phyloP scores from a whole-genome alignment of 2,329 filamentous ascomycete genomes.

The Gnomoniopsis sp. region DNA sequence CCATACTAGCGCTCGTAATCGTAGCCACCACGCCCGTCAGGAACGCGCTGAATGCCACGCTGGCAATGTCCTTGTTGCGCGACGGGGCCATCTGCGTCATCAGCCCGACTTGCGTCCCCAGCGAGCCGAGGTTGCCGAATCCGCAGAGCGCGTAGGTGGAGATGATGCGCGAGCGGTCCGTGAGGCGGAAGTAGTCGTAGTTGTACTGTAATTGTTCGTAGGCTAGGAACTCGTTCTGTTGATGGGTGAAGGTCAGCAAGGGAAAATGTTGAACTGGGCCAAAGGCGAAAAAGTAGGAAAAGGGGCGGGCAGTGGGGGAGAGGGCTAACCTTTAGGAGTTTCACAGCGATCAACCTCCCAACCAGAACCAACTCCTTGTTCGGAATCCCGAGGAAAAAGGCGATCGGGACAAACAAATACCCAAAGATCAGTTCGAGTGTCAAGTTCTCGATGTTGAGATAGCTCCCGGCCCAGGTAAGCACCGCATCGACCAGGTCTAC shows the following conservation, averaged over 20 bases:
- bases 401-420: constrained; percentile 73
- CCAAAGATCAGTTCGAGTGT: constrained; percentile 73
- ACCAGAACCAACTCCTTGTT: constrained; percentile 65
- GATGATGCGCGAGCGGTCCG: constrained; percentile 71
- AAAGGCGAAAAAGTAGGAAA: background rate
- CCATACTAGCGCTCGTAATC: constrained; percentile 73
- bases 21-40: constrained; percentile 76
- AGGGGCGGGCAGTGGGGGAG: background rate
- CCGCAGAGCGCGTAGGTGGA: constrained; percentile 82
- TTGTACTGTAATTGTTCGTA: constrained; percentile 53
- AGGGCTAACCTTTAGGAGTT: constrained; percentile 58
- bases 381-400: constrained; percentile 78
- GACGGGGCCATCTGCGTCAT: constrained; percentile 75
- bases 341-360: constrained; percentile 71
- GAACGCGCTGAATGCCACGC: constrained; percentile 72
- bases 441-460: constrained; percentile 69
- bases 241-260: background rate
- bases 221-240: constrained; percentile 76
- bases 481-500: constrained; percentile 72
- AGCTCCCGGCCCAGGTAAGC: constrained; percentile 79
- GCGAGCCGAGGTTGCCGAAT: constrained; percentile 82
- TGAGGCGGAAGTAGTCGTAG: constrained; percentile 54
- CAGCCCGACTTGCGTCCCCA: constrained; percentile 88
- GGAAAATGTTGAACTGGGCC: too few species aligned
- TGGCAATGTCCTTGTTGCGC: constrained; percentile 70